Evolutionary conservation across 2,329 filamentous ascomycete genomes (phyloP), one percentile per base, ranked within the genome.

Genomic region (Aspergillus sp.): DNA sequence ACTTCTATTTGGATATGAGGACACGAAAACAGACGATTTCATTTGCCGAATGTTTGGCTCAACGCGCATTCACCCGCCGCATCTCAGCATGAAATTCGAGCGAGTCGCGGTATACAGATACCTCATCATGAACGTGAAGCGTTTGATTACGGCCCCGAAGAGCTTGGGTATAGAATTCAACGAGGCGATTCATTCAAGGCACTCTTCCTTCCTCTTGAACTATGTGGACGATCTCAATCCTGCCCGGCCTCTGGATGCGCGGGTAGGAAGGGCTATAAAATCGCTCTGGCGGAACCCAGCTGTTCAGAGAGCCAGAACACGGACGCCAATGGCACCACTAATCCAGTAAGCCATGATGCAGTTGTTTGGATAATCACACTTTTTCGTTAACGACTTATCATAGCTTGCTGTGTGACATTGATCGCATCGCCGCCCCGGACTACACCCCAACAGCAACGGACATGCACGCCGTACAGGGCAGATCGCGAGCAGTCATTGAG

Each of bases 161-260:
- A 11, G 3, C 14, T 6, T 11, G 3, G 33, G 33, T 15, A 7
- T 37, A 2, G 14, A 15, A 11, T 6, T 15, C 4, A 4, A 7
- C 33, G 1, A 14, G 14, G 33, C 2, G 7, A 6, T 12, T 6
- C 2, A 37, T 37, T 2, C 12, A 3, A 6, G 3, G 1, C 1
- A 37, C 14, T 12, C 5, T 15, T 11, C 11, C 5, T 37, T 37
- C 12, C 4, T 37, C 1, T 15, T 12, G 33, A 6, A 7, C 14
- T 37, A 37, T 15, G 33, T 2, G 33, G 33, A 15, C 14, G 12
- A 6, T 7, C 14, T 37, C 1, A 11, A 37, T 15, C 11, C 33
- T 4, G 14, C 11, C 14, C 2, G 14, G 33, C 33, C 33, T 4
- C 33, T 37, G 4, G 33, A 37, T 37, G 33, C 33, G 33, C 33